Evolutionary conservation across 805 yeast genomes (phyloP).

Genomic region (Sugiyamaella lignohabitans): DNA sequence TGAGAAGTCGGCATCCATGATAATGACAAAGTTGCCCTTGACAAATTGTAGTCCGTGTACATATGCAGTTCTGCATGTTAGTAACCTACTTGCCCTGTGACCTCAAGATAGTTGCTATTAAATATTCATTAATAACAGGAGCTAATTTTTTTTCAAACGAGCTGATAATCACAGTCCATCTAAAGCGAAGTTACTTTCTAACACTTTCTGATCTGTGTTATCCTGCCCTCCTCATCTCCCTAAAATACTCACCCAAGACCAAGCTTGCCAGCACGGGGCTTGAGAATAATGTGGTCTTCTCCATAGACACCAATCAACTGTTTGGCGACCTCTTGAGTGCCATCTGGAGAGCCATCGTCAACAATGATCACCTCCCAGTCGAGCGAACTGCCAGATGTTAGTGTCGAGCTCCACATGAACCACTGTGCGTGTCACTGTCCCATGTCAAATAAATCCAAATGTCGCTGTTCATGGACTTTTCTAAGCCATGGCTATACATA

Average conservation of each 20-base stretch:
- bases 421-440: neutral
- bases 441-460: too few species aligned
- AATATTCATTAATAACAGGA: too few species aligned
- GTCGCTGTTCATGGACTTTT: too few species aligned
- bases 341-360: constrained; percentile 77
- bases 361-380: constrained; percentile 75
- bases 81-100: neutral
- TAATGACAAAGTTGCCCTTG: constrained; percentile 67
- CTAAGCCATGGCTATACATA: constrained; percentile 10
- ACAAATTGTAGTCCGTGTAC: constrained; percentile 68
- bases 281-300: constrained; percentile 50
- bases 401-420: neutral
- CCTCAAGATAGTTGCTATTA: neutral
- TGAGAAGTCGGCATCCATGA: constrained; percentile 81
- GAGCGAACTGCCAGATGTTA: constrained; percentile 34
- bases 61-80: constrained; percentile 49
- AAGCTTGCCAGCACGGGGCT: constrained; percentile 69
- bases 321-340: constrained; percentile 68
- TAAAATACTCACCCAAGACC: constrained; percentile 47
- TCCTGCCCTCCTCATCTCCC: too few species aligned
- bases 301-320: constrained; percentile 44
- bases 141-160: too few species aligned
- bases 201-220: too few species aligned
- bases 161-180: too few species aligned
- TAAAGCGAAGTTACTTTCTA: too few species aligned